phyloP scores from a whole-genome alignment of 257 asterid species.

The Agastache rugosa region DNA sequence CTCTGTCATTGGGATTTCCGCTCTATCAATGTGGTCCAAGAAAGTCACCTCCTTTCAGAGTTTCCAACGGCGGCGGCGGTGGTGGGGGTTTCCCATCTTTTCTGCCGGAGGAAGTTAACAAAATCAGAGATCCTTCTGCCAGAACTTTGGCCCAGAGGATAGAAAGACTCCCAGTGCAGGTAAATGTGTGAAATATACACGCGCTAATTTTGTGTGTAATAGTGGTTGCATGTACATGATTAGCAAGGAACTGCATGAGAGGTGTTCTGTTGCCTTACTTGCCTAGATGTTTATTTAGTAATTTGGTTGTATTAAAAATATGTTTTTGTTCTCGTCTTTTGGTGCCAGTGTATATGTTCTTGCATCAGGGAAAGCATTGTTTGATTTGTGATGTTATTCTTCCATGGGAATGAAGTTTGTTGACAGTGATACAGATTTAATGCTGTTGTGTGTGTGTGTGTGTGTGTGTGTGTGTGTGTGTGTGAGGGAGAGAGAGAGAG shows the following conservation, averaged over 20 bases:
- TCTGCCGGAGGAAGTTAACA: conserved; percentile 67
- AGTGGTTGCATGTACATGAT: conserved; percentile 25
- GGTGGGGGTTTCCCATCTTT: conserved; percentile 62
- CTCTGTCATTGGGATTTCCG: conserved; percentile 44
- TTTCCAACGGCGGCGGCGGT: conserved; percentile 36
- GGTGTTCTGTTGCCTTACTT: too few relatives aligned
- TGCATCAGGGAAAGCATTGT: not conserved
- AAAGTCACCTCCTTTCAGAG: conserved; percentile 30
- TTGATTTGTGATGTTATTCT: not conserved
- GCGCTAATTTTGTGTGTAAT: too few relatives aligned
- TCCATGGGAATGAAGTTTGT: not conserved
- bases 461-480: too few relatives aligned
- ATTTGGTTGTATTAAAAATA: not conserved
- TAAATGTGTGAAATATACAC: conserved; percentile 8
- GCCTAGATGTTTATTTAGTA: not conserved
- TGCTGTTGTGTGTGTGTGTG: too few relatives aligned
- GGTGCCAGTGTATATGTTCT: conserved; percentile 1
- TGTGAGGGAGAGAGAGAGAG: not conserved
- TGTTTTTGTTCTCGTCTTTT: too few relatives aligned
- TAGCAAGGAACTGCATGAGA: conserved; percentile 1
- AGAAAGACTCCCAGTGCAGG: conserved; percentile 77
- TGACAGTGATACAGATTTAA: not conserved
- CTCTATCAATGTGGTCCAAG: conserved; percentile 33
- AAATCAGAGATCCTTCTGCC: conserved; percentile 72
- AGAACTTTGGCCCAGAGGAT: conserved; percentile 71